Evolutionary conservation across 2,329 filamentous ascomycete genomes (phyloP).

Genomic region (Diaporthe destruens): DNA sequence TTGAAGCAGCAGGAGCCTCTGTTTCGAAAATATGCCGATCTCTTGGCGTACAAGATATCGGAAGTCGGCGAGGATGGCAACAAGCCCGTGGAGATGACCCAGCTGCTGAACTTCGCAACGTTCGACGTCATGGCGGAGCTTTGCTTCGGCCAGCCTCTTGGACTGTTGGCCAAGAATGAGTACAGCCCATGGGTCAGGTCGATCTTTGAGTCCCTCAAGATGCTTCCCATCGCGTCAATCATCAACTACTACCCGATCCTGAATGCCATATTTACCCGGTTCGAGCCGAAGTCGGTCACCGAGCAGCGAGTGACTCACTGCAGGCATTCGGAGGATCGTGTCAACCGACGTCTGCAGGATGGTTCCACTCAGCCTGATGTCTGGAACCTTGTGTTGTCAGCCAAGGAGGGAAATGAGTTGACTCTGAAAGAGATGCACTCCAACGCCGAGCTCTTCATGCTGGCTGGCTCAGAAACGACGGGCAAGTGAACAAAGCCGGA

Average conservation of each 20-base stretch:
- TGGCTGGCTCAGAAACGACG: slow-evolving; percentile 48
- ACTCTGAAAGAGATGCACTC: slow-evolving; percentile 42
- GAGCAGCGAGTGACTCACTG: slow-evolving; percentile 43
- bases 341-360: slow-evolving; percentile 47
- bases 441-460: slow-evolving; percentile 43
- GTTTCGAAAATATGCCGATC: slow-evolving; percentile 53
- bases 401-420: slow-evolving; percentile 43
- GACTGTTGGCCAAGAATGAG: slow-evolving; percentile 35
- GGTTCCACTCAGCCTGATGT: slow-evolving; percentile 47
- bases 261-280: slow-evolving; percentile 41
- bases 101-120: slow-evolving; percentile 44
- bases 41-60: slow-evolving; percentile 53
- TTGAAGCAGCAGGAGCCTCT: slow-evolving; percentile 44
- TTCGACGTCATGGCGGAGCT: slow-evolving; percentile 46
- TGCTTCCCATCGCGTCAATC: slow-evolving; percentile 45
- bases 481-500: slow-evolving; percentile 51
- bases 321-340: slow-evolving; percentile 44
- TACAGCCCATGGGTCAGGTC: slow-evolving; percentile 45
- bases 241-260: slow-evolving; percentile 46
- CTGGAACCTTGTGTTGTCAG: slow-evolving; percentile 46
- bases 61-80: slow-evolving; percentile 45
- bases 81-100: slow-evolving; percentile 43
- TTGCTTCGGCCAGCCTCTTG: slow-evolving; percentile 43
- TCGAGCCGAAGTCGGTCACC: slow-evolving; percentile 46
- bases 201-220: slow-evolving; percentile 45